These are phyloP conservation scores for Populus hybrid DNA, from an alignment of 441 rosid species.

Conservation along the genomic window DNA sequence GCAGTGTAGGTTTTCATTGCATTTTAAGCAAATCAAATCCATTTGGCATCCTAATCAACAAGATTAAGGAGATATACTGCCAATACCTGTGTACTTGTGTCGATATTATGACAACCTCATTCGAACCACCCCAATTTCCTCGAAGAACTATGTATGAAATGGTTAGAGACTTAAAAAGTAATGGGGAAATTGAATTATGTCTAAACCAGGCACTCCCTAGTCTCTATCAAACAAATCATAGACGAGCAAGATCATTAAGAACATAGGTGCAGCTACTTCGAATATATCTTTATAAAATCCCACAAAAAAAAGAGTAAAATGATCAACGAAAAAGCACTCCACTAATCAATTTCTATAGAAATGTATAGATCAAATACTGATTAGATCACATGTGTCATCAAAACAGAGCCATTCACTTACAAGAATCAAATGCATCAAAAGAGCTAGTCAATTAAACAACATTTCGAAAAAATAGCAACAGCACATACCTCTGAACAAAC, in stretches of 20 bases:
- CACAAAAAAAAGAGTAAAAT: background rate
- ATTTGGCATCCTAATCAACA: background rate
- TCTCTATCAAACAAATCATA: background rate
- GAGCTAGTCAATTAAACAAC: background rate
- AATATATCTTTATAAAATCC: background rate
- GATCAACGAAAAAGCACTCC: background rate
- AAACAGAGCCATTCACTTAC: background rate
- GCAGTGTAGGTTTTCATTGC: background rate
- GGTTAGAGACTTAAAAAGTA: background rate
- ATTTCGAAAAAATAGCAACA: background rate
- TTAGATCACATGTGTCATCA: background rate
- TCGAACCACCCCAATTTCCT: background rate
- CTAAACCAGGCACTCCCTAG: background rate
- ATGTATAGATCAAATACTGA: background rate
- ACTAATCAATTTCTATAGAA: background rate
- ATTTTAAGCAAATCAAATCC: background rate
- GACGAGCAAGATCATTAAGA: background rate
- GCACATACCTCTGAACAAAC: constrained; percentile 52
- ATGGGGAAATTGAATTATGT: background rate
- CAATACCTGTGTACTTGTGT: background rate
- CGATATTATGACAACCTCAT: background rate
- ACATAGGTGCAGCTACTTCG: background rate
- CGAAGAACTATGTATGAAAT: background rate
- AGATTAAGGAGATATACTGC: background rate
- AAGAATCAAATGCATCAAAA: background rate